phyloP scores from a whole-genome alignment of 106 monocot genomes.

The Apostasia ramifera region DNA sequence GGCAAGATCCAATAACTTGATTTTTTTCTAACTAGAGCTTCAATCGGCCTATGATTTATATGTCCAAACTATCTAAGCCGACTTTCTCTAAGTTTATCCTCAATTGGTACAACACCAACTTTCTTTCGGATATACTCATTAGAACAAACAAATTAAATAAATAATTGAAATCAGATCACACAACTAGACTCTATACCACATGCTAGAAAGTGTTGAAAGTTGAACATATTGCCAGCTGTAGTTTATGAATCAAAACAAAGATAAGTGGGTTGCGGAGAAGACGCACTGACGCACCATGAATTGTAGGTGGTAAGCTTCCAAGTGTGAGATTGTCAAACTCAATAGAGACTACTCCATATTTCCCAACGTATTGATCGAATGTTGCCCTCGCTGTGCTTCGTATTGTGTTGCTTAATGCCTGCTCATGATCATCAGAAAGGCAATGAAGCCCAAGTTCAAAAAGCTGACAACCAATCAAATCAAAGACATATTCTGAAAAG shows the following conservation, averaged over 20 bases:
- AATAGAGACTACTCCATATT: conserved; percentile 55
- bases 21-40: too few relatives aligned
- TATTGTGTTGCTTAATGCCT: conserved; percentile 71
- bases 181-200: too few relatives aligned
- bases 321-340: conserved; percentile 63
- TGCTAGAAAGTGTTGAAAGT: background rate
- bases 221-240: background rate
- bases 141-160: background rate
- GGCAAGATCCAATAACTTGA: too few relatives aligned
- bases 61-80: background rate
- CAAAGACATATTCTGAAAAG: background rate
- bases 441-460: background rate
- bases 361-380: conserved; percentile 83
- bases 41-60: background rate
- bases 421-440: background rate
- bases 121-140: too few relatives aligned
- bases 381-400: conserved; percentile 43
- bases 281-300: conserved; percentile 67
- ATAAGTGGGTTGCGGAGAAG: background rate
- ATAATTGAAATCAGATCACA: background rate
- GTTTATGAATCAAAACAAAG: background rate
- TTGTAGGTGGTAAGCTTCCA: conserved; percentile 66
- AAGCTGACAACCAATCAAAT: background rate
- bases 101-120: too few relatives aligned
- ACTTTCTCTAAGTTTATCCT: too few relatives aligned